Evolutionary conservation across 352 stramenopile genomes (phyloP), one percentile per base, ranked within the genome.

Genomic region (Pythium monospermum): DNA sequence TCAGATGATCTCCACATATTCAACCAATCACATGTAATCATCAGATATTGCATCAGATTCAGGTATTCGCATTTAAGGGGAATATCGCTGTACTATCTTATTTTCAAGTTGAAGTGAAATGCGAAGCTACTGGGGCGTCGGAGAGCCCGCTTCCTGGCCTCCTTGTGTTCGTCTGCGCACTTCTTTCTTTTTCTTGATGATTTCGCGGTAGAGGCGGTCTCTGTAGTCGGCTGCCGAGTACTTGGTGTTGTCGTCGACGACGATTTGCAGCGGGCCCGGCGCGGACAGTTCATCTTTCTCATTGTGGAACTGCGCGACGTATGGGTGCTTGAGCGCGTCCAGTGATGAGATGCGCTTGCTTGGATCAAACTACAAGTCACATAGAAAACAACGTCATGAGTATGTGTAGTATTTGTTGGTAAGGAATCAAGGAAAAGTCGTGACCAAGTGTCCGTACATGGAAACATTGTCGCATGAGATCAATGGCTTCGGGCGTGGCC

Each of bases 241-340:
- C 68, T 97, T 97, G 53, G 88, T 96, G 64, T 97, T 97, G 74
- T 98, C 92, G 59, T 97, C 85, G 37, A 97, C 80, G 18, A 94
- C 77, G 51, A 97, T 96, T 55, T 90, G 74, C 38, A 84, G 65
- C 35, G 74, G 71, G 18, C 59, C 82, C 0, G 76, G 73, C 2
- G 82, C 82, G 37, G 69, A 76, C 21, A 84, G 76, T 52, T 98
- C 95, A 48, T 97, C 84, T 61, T 97, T 94, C n/a, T 91, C 78
- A 53, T 97, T 95, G 70, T 98, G 94, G 65, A 98, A 98, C 58
- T 97, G 86, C 18, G 85, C 75, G 32, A 98, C 86, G 66, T 96
- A 98, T 32, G 91, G 73, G 54, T 98, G 92, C 55, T 90, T 86
- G 54, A 98, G 69, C 12, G 91, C 85, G 22, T 94, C 83, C 26